Conservation (phyloP, 352 stramenopile genomes). For the Phytophthora agathidicida region DNA sequence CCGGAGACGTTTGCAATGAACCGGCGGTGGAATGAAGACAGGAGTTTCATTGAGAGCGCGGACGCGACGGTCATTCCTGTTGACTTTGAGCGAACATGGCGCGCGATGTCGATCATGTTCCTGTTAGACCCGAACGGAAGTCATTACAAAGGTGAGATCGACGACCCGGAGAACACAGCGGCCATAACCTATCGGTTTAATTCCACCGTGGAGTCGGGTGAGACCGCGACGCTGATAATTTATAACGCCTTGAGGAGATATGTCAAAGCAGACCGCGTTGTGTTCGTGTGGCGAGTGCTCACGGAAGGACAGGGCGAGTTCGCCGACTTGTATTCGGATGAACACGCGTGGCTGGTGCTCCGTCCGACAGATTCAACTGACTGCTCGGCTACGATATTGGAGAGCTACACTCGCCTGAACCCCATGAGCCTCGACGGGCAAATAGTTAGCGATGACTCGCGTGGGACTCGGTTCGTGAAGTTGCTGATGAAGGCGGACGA, state of each 20-base stretch:
- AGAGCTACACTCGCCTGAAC: constrained; percentile 7
- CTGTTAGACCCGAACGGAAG: background rate
- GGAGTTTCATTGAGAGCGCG: constrained; percentile 4
- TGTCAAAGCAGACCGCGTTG: constrained; percentile 41
- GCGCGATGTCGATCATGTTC: background rate
- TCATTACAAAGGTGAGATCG: constrained; percentile 6
- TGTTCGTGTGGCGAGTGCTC: constrained; percentile 56
- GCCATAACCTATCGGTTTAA: constrained; percentile 4
- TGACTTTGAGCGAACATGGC: constrained; percentile 5
- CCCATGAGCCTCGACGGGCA: background rate
- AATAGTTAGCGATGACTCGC: background rate
- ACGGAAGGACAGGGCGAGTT: constrained; percentile 33
- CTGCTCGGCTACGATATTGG: background rate
- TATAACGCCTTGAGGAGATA: constrained; percentile 43
- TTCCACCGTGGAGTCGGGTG: background rate
- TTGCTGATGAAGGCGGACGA: constrained; percentile 1
- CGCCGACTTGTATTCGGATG: constrained; percentile 45
- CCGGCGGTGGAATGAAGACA: background rate
- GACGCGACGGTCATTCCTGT: constrained; percentile 2
- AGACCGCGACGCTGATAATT: background rate
- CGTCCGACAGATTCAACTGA: constrained; percentile 2
- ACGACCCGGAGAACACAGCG: constrained; percentile 8
- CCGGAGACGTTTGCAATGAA: background rate
- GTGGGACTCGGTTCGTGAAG: constrained; percentile 6
- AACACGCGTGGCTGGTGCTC: constrained; percentile 46